A percentile compares a stretch with the other conserved stretches of the same genome.
phyloP scores from a whole-genome alignment of 352 stramenopile genomes.

The Blastocystis sp. region DNA sequence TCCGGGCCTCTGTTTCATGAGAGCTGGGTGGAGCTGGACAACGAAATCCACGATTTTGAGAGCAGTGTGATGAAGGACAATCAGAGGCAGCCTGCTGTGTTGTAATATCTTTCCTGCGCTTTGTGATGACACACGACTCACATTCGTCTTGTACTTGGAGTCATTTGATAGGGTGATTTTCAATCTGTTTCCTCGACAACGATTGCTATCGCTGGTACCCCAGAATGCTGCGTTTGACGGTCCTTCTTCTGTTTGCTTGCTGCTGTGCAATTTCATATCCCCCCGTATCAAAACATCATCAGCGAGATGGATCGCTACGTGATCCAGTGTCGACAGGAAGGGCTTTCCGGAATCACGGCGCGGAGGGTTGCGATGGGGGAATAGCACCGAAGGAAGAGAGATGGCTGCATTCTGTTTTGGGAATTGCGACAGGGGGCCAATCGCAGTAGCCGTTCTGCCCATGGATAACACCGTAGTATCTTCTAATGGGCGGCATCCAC shows the following conservation, averaged over 20 bases:
- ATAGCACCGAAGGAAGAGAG: not conserved
- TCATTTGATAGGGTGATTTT: no score
- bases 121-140: not conserved
- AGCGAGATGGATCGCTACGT: not conserved
- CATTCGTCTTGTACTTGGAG: not conserved
- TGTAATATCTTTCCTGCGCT: not conserved
- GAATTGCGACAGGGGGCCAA: not conserved
- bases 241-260: not conserved
- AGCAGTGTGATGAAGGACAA: not conserved
- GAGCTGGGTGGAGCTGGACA: conserved; percentile 95
- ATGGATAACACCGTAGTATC: conserved; percentile 17
- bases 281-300: not conserved
- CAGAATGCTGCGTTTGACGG: no score
- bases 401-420: conserved; percentile 58
- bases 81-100: not conserved
- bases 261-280: not conserved
- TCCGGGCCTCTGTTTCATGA: conserved; percentile 91
- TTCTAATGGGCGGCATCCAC: conserved; percentile 55
- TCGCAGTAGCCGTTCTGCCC: not conserved
- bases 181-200: no score
- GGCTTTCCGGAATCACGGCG: not conserved
- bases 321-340: not conserved
- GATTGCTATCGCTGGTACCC: no score
- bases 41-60: conserved; percentile 81
- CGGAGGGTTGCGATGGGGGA: not conserved